A percentile compares a stretch with the other conserved stretches of the same genome.
These are phyloP conservation scores for Suillus fuscotomentosus DNA, from an alignment of 768 basidiomycete species.

Conservation along the genomic window DNA sequence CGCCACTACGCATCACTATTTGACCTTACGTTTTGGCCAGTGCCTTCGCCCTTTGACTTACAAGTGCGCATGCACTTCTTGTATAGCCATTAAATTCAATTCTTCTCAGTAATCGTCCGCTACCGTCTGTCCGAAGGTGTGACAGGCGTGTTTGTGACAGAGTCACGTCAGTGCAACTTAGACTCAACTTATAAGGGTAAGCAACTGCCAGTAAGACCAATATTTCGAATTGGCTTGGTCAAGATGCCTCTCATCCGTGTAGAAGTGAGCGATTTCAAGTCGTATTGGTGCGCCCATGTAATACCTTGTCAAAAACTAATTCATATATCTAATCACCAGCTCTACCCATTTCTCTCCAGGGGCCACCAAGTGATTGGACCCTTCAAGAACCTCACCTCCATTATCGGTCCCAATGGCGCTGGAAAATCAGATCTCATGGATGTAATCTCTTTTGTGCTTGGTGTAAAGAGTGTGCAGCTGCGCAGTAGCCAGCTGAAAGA, in stretches of 20 bases:
- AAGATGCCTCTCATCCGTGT: slow-evolving; percentile 81
- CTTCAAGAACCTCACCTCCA: slow-evolving; percentile 89
- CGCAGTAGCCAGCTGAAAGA: slow-evolving; percentile 94
- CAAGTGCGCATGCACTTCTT: too few relatives aligned
- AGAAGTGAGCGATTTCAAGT: slow-evolving; percentile 96
- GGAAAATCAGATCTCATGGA: slow-evolving; percentile 99
- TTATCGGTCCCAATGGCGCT: slow-evolving; percentile 98
- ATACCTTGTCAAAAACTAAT: background rate
- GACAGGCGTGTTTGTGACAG: too few relatives aligned
- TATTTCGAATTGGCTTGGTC: background rate
- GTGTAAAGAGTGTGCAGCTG: slow-evolving; percentile 91
- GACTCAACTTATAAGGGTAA: background rate
- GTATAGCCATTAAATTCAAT: too few relatives aligned
- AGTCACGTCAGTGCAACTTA: too few relatives aligned
- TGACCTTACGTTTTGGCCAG: too few relatives aligned
- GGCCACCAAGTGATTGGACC: slow-evolving; percentile 87
- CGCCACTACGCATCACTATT: too few relatives aligned
- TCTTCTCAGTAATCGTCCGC: too few relatives aligned
- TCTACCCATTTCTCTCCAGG: slow-evolving; percentile 31
- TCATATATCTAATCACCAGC: slow-evolving; percentile 6
- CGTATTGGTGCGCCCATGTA: slow-evolving; percentile 61
- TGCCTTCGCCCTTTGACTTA: too few relatives aligned
- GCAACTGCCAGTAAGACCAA: background rate
- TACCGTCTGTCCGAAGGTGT: too few relatives aligned
- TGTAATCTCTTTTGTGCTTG: slow-evolving; percentile 97